These are phyloP conservation scores for Syzygium oleosum DNA, from an alignment of 345 rosid genomes.

Conservation along the genomic window DNA sequence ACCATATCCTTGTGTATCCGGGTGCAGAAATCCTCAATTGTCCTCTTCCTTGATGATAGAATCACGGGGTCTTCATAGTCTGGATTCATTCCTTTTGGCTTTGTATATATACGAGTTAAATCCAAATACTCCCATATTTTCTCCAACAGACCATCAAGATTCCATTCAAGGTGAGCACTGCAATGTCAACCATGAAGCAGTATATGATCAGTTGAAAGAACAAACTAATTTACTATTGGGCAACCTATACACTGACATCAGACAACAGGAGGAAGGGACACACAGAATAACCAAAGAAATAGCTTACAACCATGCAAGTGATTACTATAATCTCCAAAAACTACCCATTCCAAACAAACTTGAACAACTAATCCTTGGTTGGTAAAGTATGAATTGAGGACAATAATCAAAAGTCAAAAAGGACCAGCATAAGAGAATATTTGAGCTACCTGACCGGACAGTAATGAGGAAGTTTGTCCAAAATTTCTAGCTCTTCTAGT, in stretches of 20 bases:
- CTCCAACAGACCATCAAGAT: slow-evolving; percentile 84
- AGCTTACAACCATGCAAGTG: neutral
- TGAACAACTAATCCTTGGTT: neutral
- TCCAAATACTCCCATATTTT: slow-evolving; percentile 93
- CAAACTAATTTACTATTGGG: neutral
- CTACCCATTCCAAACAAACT: neutral
- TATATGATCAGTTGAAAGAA: neutral
- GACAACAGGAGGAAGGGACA: neutral
- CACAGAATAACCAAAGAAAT: neutral
- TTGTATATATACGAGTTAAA: slow-evolving; percentile 87
- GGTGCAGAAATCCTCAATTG: slow-evolving; percentile 83
- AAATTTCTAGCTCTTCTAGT: slow-evolving; percentile 87
- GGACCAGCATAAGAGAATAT: neutral
- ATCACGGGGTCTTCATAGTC: slow-evolving; percentile 97
- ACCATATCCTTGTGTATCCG: slow-evolving; percentile 92
- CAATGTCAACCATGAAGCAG: neutral
- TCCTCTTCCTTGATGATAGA: slow-evolving; percentile 76
- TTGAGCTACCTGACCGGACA: slow-evolving; percentile 80
- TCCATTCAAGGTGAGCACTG: slow-evolving; percentile 99
- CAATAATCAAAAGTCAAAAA: neutral
- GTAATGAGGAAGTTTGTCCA: slow-evolving; percentile 98
- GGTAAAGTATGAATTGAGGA: neutral
- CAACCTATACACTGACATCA: neutral
- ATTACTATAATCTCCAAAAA: neutral
- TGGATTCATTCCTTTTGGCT: slow-evolving; percentile 95